Evolutionary conservation across 768 basidiomycete species (phyloP), one percentile per base, ranked within the genome.

Genomic region (Hortiboletus flavorubellus): DNA sequence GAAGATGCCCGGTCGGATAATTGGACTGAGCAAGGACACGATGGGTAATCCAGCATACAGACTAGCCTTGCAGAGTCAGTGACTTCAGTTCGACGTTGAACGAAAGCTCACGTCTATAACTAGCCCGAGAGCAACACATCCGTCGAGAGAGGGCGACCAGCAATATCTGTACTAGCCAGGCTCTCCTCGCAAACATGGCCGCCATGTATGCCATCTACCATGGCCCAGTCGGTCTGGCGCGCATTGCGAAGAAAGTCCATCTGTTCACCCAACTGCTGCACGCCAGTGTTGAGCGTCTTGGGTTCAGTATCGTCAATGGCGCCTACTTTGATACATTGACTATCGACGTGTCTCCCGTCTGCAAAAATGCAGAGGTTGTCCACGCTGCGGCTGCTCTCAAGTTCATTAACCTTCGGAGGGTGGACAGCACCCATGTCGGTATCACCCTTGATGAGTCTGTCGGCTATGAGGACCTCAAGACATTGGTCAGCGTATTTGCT

Each of bases 181-280:
- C 93, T 0, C 83, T 99, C 16, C 88, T 99, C 29, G 97, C 97
- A 18, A 99, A 99, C 74, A 98, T 98, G 93, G 93, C 97, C 18
- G 94, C 95, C 35, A 98, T 99, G 96, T 94, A 93, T 67, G 94
- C 94, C 7, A 84, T 98, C 21, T 98, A 97, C 70, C 97, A 99
- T 66, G 97, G 97, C 11, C 90, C 97, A 0, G 79, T 77, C 42
- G 94, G 95, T 54, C 79, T 99, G 30, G 76, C 78, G 54, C 83
- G 84, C 44, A 98, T 98, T 59, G 94, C 93, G 18, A 77, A 81
- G 67, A 93, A 91, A 73, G 91, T 98, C n/a, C 93, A 98, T 70
- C 79, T 85, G 18, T 83, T 92, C 62, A 89, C 97, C 0, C 85
- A 87, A 53, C 78, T 92, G 51, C 81, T 98, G 63, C 85, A 82